phyloP scores from a whole-genome alignment of 805 yeast species.

The Candida patagonica region DNA sequence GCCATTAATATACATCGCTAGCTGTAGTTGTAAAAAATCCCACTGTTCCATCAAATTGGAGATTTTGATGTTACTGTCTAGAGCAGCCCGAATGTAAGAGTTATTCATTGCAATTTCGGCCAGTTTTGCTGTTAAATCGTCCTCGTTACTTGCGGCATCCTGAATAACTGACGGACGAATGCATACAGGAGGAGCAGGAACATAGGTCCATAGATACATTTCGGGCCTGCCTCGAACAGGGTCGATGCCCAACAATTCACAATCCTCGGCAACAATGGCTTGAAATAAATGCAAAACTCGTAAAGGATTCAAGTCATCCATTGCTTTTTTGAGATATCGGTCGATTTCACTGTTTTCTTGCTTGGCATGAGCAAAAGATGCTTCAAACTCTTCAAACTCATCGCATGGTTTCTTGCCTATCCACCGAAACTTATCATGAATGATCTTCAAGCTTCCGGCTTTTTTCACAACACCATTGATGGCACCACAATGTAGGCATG shows the following conservation, averaged over 20 bases:
- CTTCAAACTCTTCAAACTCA: slow-evolving; percentile 81
- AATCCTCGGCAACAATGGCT: slow-evolving; percentile 75
- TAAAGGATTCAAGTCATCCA: slow-evolving; percentile 90
- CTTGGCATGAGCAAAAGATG: slow-evolving; percentile 69
- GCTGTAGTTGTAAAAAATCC: slow-evolving; percentile 92
- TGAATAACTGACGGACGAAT: slow-evolving; percentile 97
- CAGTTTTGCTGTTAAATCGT: slow-evolving; percentile 89
- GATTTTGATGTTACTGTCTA: slow-evolving; percentile 89
- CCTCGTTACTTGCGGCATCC: slow-evolving; percentile 88
- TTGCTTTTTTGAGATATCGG: slow-evolving; percentile 72
- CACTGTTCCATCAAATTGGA: slow-evolving; percentile 96
- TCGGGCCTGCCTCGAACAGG: slow-evolving; percentile 88
- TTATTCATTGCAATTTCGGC: slow-evolving; percentile 97
- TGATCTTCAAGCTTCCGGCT: slow-evolving; percentile 91
- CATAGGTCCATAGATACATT: slow-evolving; percentile 91
- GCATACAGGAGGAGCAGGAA: slow-evolving; percentile 99
- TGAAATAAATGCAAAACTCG: slow-evolving; percentile 81
- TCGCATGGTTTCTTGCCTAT: slow-evolving; percentile 80
- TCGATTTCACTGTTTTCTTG: slow-evolving; percentile 79
- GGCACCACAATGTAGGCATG: slow-evolving; percentile 80
- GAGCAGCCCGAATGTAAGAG: slow-evolving; percentile 87
- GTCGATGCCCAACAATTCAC: slow-evolving; percentile 87
- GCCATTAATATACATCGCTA: slow-evolving; percentile 95
- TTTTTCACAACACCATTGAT: slow-evolving; percentile 95
- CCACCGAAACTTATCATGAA: slow-evolving; percentile 95